phyloP scores from a whole-genome alignment of 1,284 basidiomycete genomes.

The Xerocomus nothofagi region DNA sequence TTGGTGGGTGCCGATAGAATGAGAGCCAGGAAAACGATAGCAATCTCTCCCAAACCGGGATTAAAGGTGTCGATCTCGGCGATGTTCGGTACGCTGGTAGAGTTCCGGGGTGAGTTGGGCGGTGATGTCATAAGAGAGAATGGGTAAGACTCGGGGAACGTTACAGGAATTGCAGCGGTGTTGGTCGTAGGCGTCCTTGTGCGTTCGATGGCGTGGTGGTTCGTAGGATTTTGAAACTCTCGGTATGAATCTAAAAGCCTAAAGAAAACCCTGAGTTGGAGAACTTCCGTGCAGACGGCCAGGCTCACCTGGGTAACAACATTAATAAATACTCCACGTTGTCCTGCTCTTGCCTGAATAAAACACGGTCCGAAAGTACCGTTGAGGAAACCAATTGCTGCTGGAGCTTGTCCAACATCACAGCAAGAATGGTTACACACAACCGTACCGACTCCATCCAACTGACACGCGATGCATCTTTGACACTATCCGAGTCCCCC shows the following conservation, averaged over 20 bases:
- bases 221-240: conserved; percentile 74
- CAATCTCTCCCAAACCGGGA: conserved; percentile 83
- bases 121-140: conserved; percentile 79
- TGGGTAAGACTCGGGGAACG: conserved; percentile 93
- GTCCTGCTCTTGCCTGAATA: conserved; percentile 83
- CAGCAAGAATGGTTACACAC: conserved; percentile 81
- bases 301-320: conserved; percentile 76
- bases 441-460: conserved; percentile 92
- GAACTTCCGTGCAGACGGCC: background rate
- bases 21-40: conserved; percentile 82
- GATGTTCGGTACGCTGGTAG: conserved; percentile 41
- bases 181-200: conserved; percentile 61
- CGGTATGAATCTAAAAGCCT: conserved; percentile 75
- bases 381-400: conserved; percentile 72
- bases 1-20: conserved; percentile 78
- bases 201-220: conserved; percentile 69
- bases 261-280: conserved; percentile 14
- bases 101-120: conserved; percentile 51
- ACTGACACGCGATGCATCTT: conserved; percentile 75
- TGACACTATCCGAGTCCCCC: conserved; percentile 62
- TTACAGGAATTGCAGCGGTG: conserved; percentile 69
- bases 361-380: conserved; percentile 59
- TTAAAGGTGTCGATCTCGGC: conserved; percentile 62
- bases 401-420: conserved; percentile 91
- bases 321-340: conserved; percentile 89